Percentiles rank a stretch among this genome's conserved stretches.
These are phyloP conservation scores for Yamadazyma buinensis DNA, from an alignment of 1,139 yeast genomes.

Conservation along the genomic window DNA sequence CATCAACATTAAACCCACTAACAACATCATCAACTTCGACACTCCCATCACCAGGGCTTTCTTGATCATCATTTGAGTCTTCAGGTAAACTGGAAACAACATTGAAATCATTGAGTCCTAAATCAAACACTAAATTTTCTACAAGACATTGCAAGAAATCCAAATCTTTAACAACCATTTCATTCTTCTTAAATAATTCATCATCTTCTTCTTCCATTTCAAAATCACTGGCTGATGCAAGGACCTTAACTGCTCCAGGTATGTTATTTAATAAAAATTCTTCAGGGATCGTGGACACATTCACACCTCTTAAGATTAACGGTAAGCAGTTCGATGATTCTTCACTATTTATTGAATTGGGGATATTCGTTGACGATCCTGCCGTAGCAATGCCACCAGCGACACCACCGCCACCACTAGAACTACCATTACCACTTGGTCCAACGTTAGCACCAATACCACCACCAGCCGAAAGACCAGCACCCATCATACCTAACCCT, in stretches of 20 bases:
- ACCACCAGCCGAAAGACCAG: background rate
- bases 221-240: slow-evolving; percentile 21
- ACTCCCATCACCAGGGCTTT: background rate
- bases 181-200: slow-evolving; percentile 26
- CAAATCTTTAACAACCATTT: slow-evolving; percentile 30
- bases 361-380: background rate
- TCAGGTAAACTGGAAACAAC: slow-evolving; percentile 14
- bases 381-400: background rate
- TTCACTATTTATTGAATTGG: slow-evolving; percentile 6
- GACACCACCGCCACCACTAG: background rate
- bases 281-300: slow-evolving; percentile 56
- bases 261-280: slow-evolving; percentile 38
- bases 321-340: slow-evolving; percentile 58
- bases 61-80: slow-evolving; percentile 1
- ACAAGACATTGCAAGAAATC: slow-evolving; percentile 33
- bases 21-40: slow-evolving; percentile 8
- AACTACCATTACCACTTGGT: background rate
- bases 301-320: slow-evolving; percentile 58
- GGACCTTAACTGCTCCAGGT: slow-evolving; percentile 17
- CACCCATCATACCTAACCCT: background rate
- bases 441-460: background rate
- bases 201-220: slow-evolving; percentile 35
- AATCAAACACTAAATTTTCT: slow-evolving; percentile 36
- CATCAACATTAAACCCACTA: background rate
- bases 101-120: slow-evolving; percentile 25